Conservation (phyloP, 2,329 filamentous ascomycete species). For the Fonsecaea pugnacius region DNA sequence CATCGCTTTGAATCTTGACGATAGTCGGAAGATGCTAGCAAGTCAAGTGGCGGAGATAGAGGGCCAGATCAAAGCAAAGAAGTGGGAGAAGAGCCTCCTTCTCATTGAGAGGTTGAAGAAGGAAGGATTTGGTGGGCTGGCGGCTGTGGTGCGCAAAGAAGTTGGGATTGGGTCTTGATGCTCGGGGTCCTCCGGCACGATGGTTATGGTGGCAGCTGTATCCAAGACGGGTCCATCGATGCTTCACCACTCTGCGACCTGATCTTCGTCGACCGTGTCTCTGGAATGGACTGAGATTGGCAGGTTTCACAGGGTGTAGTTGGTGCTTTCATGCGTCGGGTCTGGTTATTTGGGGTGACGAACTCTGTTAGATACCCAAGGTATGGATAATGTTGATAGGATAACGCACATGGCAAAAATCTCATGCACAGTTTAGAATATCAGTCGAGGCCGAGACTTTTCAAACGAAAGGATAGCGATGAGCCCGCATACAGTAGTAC, state of each 20-base stretch:
- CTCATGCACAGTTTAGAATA: background rate
- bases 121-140: slow-evolving; percentile 36
- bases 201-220: background rate
- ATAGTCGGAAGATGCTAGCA: slow-evolving; percentile 34
- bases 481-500: too few species aligned
- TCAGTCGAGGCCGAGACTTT: background rate
- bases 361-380: slow-evolving; percentile 1
- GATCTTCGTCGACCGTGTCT: background rate
- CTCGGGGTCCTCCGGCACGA: background rate
- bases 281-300: background rate
- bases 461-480: background rate
- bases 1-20: slow-evolving; percentile 35
- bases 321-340: background rate
- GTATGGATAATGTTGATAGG: background rate
- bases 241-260: background rate
- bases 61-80: slow-evolving; percentile 30
- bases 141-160: slow-evolving; percentile 35
- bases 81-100: slow-evolving; percentile 33
- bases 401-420: background rate
- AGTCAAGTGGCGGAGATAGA: slow-evolving; percentile 35
- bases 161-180: slow-evolving; percentile 30
- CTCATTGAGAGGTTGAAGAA: slow-evolving; percentile 35
- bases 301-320: background rate
- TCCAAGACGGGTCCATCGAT: background rate
- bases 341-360: background rate